phyloP scores from a whole-genome alignment of 2,329 filamentous ascomycete genomes.

The Xylaria hypoxylon region DNA sequence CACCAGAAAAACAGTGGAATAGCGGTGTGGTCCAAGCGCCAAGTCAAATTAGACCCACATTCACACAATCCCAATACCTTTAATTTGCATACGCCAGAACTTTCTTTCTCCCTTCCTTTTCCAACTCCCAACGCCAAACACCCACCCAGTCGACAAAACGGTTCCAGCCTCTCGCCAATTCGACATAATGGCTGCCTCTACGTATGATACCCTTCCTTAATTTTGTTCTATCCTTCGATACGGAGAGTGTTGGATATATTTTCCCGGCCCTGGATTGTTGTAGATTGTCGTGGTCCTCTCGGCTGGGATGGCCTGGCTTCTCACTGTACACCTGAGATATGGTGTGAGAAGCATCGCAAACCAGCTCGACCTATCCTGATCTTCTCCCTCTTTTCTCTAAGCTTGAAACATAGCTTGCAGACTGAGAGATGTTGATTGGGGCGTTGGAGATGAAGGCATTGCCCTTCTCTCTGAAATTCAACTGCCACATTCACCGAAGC shows the following conservation, averaged over 20 bases:
- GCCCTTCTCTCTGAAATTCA: constrained; percentile 80
- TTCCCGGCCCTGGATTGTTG: constrained; percentile 66
- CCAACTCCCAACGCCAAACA: constrained; percentile 41
- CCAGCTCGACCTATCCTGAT: constrained; percentile 84
- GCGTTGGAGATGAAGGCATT: constrained; percentile 81
- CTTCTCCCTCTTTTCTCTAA: constrained; percentile 68
- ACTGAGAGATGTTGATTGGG: constrained; percentile 72
- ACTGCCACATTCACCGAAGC: constrained; percentile 66
- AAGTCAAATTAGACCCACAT: constrained; percentile 4
- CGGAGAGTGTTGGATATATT: constrained; percentile 52
- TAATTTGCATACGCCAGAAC: constrained; percentile 27
- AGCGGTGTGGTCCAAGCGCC: constrained; percentile 33
- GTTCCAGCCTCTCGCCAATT: constrained; percentile 44
- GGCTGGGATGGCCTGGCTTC: constrained; percentile 70
- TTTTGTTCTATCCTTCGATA: constrained; percentile 47
- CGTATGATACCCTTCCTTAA: constrained; percentile 61
- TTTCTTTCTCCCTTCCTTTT: constrained; percentile 32
- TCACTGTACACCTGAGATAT: constrained; percentile 52
- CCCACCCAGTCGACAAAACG: constrained; percentile 49
- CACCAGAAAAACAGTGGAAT: background rate
- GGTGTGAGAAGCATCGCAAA: constrained; percentile 57
- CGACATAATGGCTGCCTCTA: constrained; percentile 54
- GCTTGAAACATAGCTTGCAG: constrained; percentile 61
- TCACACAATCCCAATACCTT: constrained; percentile 39
- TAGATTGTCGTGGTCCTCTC: constrained; percentile 88